Base-by-base conservation (phyloP, 2,329 filamentous ascomycete genomes). In the Didymella sp. region DNA sequence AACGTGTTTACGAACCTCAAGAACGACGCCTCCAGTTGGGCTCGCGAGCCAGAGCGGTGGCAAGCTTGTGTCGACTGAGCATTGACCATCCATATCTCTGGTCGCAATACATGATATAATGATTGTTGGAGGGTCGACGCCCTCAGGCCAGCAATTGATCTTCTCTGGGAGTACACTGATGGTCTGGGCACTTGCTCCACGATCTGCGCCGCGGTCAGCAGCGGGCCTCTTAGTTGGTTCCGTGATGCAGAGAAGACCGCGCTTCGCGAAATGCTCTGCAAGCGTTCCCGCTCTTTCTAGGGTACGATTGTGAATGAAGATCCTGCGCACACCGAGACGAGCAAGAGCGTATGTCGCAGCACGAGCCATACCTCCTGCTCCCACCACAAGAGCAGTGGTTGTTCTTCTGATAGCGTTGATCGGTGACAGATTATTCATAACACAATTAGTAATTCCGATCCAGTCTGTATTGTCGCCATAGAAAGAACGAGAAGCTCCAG, bases 401-500 rank as follows among this genome's bases (percentile, higher is more conserved):
- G 13, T 37, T 1, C 21, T 11, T 19, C 33, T 48, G 31, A 48
- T 28, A n/a, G 45, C 45, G n/a, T 48, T 48, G 22, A 48, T 35
- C 3, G 45, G 45, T 21, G 45, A 48, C 13, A 48, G 45, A 30
- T 48, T 40, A 11, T 38, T 24, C 9, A 24, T 30, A 9, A 48
- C n/a, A 15, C 45, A 48, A 19, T 37, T 31, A 9, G 21, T 38
- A 4, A 48, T 48, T 6, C 45, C 45, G 8, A 48, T 40, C 45
- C 45, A 48, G 31, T 48, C 45, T 19, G 45, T 48, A 13, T 48
- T 48, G 15, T 48, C 45, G n/a, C 45, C 45, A 24, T 48, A 48
- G 7, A 48, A 19, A 48, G 45, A 31, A 21, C 24, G 19, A 17
- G 31, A 7, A 27, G 31, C 4, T 24, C 35, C 31, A 19, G 35